Evolutionary conservation across 1,284 basidiomycete species (phyloP).

Genomic region (Agroathelia rolfsii): DNA sequence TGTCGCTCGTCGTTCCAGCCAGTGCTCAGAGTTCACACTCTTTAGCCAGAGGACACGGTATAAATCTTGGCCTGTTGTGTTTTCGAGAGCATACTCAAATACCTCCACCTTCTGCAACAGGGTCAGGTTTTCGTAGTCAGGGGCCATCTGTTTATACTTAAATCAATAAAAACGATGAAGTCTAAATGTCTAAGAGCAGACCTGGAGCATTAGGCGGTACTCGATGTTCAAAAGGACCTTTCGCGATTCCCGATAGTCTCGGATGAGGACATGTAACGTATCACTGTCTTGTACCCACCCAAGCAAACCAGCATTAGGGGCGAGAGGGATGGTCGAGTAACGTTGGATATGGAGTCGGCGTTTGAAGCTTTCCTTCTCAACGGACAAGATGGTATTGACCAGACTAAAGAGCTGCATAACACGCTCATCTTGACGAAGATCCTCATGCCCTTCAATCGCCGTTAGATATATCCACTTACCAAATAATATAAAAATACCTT

Average conservation of each 20-base stretch:
- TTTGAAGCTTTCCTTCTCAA: slow-evolving; percentile 94
- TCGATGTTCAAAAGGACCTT: slow-evolving; percentile 98
- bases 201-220: slow-evolving; percentile 95
- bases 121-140: slow-evolving; percentile 94
- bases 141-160: slow-evolving; percentile 73
- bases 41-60: slow-evolving; percentile 98
- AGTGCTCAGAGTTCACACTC: slow-evolving; percentile 91
- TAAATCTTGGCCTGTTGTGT: slow-evolving; percentile 98
- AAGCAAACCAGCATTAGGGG: slow-evolving; percentile 90
- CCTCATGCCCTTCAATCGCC: slow-evolving; percentile 74
- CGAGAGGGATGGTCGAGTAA: slow-evolving; percentile 90
- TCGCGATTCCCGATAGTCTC: slow-evolving; percentile 88
- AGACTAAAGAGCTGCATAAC: slow-evolving; percentile 99
- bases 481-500: slow-evolving; percentile 46
- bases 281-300: slow-evolving; percentile 98
- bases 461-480: neutral
- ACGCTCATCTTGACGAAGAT: slow-evolving; percentile 96
- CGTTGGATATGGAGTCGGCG: slow-evolving; percentile 91
- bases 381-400: slow-evolving; percentile 89
- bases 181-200: slow-evolving; percentile 21
- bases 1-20: slow-evolving; percentile 94
- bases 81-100: slow-evolving; percentile 98
- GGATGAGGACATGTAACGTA: slow-evolving; percentile 96
- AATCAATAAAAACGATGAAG: neutral
- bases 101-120: slow-evolving; percentile 98